Conservation (phyloP, 306 rosid species). For the Malus orientalis region DNA sequence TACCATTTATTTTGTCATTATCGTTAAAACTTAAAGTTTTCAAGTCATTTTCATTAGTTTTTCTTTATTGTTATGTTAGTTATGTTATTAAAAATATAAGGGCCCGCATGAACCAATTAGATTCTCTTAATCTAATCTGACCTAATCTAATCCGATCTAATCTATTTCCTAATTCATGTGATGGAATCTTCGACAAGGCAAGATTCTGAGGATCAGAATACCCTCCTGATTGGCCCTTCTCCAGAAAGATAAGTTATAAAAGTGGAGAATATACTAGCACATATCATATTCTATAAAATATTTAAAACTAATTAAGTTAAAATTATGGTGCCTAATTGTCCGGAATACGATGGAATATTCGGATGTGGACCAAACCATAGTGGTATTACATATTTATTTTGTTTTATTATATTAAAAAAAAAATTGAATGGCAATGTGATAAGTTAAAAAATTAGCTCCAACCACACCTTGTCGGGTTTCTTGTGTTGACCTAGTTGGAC, state of each 20-base stretch:
- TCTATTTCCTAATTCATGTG: background rate
- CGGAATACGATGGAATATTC: slow-evolving; percentile 38
- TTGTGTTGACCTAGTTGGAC: slow-evolving; percentile 1
- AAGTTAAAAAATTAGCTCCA: background rate
- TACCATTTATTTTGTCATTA: no score
- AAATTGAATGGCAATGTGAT: background rate
- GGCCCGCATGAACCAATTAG: slow-evolving; percentile 12
- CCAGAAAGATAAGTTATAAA: slow-evolving; percentile 37
- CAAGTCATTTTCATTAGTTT: no score
- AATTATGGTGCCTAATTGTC: background rate
- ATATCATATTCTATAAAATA: slow-evolving; percentile 13
- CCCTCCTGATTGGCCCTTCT: slow-evolving; percentile 11
- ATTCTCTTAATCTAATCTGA: background rate
- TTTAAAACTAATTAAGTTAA: background rate
- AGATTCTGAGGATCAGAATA: slow-evolving; percentile 31
- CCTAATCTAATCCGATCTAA: background rate
- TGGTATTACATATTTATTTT: background rate
- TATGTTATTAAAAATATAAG: background rate
- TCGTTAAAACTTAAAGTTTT: no score
- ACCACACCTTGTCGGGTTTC: slow-evolving; percentile 13
- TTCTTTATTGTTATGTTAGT: background rate
- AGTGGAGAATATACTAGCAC: slow-evolving; percentile 44
- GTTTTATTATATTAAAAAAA: background rate
- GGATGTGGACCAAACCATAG: slow-evolving; percentile 18
- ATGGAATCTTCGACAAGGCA: slow-evolving; percentile 31